Base-by-base conservation (phyloP, 2,329 filamentous ascomycete genomes). In the Passalora sequoiae region DNA sequence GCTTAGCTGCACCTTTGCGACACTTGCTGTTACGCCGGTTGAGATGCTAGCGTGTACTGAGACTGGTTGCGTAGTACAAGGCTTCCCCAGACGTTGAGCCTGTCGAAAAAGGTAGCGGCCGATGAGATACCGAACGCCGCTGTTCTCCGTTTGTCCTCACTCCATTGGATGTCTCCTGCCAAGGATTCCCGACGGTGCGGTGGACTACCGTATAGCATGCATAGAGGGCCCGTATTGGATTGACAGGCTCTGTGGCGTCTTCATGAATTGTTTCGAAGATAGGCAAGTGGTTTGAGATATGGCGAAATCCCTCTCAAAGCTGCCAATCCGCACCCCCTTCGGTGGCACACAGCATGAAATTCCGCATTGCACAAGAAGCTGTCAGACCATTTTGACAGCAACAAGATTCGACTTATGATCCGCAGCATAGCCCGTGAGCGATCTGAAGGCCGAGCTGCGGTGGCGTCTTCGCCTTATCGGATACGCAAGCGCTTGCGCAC, bases 11-110 rank as follows among this genome's bases (percentile, higher is more conserved):
- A 16, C 5, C 40, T 27, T 33, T 9, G 29, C 43, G 32, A 15
- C 29, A 35, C 17, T n/a, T n/a, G n/a, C 31, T 43, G 31, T 36
- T 24, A 43, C 32, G 40, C 44, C 33, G 39, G 44, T 47, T 47
- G 44, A 38, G 44, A 47, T 43, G 22, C 35, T 43, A 47, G 44
- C 44, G 38, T 33, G 44, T 39, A 31, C 33, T 39, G 39, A 43
- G 25, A 27, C 15, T 20, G 17, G 32, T 38, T 19, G 16, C 40
- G 24, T 33, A 3, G 40, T 37, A 38, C 30, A 43, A 33, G 38
- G 38, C 38, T 32, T 40, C 38, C 24, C 38, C 38, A 24, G 38
- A 6, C 32, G 40, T 43, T 43, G 40, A 43, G 40, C 40, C 24
- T 12, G 22, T 5, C 40, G 6, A 43, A 38, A 43, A 8, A 38